Evolutionary conservation across 805 yeast genomes (phyloP).

Genomic region (Kluyveromyces siamensis): DNA sequence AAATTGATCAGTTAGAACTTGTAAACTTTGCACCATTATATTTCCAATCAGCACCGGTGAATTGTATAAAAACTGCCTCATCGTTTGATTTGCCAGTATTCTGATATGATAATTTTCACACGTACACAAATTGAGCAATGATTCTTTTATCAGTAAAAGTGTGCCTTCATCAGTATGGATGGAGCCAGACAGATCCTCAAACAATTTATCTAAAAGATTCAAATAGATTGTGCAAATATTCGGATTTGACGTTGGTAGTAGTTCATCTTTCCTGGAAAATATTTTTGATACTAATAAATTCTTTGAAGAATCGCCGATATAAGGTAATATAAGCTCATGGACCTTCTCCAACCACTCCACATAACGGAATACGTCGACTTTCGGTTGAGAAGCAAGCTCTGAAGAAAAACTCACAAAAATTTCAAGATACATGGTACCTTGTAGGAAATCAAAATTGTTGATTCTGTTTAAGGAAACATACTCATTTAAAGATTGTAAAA

Average conservation of each 20-base stretch:
- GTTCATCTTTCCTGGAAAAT: slow-evolving; percentile 1
- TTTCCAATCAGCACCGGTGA: slow-evolving; percentile 31
- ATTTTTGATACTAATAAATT: slow-evolving; percentile 22
- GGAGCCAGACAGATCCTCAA: slow-evolving; percentile 22
- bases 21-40: slow-evolving; percentile 28
- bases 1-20: slow-evolving; percentile 29
- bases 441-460: slow-evolving; percentile 20
- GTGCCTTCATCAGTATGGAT: slow-evolving; percentile 21
- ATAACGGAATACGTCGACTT: slow-evolving; percentile 4
- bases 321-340: slow-evolving; percentile 16
- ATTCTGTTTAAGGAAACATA: slow-evolving; percentile 24
- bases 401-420: background rate
- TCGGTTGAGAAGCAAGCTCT: background rate
- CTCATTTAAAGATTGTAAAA: slow-evolving; percentile 32
- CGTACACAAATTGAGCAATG: slow-evolving; percentile 31
- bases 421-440: slow-evolving; percentile 18
- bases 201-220: slow-evolving; percentile 13
- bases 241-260: slow-evolving; percentile 4
- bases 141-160: slow-evolving; percentile 24
- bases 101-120: slow-evolving; percentile 35
- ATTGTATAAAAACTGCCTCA: slow-evolving; percentile 26
- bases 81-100: slow-evolving; percentile 31
- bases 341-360: slow-evolving; percentile 17
- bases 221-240: slow-evolving; percentile 5
- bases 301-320: slow-evolving; percentile 29